Base-by-base conservation (phyloP, 1,284 basidiomycete genomes). In the Leccinum insigne region DNA sequence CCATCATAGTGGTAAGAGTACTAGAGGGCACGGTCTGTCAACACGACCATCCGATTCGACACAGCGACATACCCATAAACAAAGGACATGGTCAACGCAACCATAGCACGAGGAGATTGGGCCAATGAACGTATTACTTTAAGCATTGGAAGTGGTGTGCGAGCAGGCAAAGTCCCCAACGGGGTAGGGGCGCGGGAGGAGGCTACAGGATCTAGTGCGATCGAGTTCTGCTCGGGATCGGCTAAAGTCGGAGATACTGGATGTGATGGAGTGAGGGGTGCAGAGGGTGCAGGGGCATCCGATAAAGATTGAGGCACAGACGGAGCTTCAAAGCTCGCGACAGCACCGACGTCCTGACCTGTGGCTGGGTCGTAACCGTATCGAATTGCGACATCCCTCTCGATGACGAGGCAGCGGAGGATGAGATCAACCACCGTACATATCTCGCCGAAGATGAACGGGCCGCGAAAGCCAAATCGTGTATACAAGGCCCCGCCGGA, bases 401-500 rank as follows among this genome's bases (percentile, higher is more conserved):
- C 90, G 58, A 92, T 85, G 64, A 91, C 77, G 42, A 90, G 75
- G 14, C 89, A 68, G 21, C 90, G 83, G 26, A 84, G 86, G 32
- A 91, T 64, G 26, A 92, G 80, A 72, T 95, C 91, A 6, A 90
- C 66, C 5, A 82, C 70, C 2, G 87, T 85, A 65, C 87, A 76
- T 58, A 84, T 81, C 67, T 92, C 83, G 4, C 86, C 84, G 70
- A 92, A 91, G 61, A 94, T 83, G 73, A 92, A 91, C 1, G 93
- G 92, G 2, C 85, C 89, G 47, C 88, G 83, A 77, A 88, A 92
- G 4, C 90, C 93, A 71, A 92, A 88, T 3, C 78, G 80, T 26
- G 78, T 72, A 75, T 89, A 93, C 5, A 95, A 77, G 3, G 82
- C 81, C 11, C 92, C 92, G 16, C 91, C 90, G 2, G 89, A 83